Conservation (phyloP, 169 alveolate genomes). For the Hammondia hammondi region DNA sequence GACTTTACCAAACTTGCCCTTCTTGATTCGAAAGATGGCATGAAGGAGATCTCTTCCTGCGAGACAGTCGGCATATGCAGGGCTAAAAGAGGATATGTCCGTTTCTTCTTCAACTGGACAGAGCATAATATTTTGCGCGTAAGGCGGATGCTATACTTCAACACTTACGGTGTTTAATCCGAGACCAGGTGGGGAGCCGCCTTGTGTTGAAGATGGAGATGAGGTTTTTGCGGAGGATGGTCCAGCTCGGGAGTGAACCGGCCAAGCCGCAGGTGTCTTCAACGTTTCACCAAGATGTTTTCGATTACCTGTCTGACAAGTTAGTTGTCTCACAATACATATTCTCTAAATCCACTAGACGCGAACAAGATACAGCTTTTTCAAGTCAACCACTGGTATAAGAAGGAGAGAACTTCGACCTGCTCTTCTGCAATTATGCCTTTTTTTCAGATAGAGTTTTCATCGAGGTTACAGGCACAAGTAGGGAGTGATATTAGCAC, state of each 20-base stretch:
- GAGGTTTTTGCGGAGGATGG: conserved; percentile 65
- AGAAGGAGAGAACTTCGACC: not conserved
- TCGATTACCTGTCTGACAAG: conserved; percentile 66
- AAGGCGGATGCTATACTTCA: not conserved
- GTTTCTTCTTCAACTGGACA: conserved; percentile 70
- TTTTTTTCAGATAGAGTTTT: conserved; percentile 8
- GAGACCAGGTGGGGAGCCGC: conserved; percentile 66
- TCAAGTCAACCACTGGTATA: not conserved
- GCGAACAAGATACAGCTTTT: not conserved
- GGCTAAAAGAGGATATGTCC: conserved; percentile 71
- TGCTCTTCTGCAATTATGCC: not conserved
- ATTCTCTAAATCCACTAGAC: not conserved
- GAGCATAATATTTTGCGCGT: conserved; percentile 70
- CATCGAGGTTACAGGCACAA: not conserved
- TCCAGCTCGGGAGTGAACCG: conserved; percentile 65
- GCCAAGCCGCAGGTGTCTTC: conserved; percentile 16
- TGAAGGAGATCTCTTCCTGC: conserved; percentile 66
- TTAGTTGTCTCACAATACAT: not conserved
- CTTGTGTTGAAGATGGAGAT: conserved; percentile 64
- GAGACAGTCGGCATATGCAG: conserved; percentile 70
- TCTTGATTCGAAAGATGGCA: conserved; percentile 63
- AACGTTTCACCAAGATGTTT: conserved; percentile 65
- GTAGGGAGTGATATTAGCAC: not conserved
- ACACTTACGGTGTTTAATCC: not conserved
- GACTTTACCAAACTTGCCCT: conserved; percentile 66